Base-by-base conservation (phyloP, 2,329 filamentous ascomycete genomes). In the Fusarium denticulatum region DNA sequence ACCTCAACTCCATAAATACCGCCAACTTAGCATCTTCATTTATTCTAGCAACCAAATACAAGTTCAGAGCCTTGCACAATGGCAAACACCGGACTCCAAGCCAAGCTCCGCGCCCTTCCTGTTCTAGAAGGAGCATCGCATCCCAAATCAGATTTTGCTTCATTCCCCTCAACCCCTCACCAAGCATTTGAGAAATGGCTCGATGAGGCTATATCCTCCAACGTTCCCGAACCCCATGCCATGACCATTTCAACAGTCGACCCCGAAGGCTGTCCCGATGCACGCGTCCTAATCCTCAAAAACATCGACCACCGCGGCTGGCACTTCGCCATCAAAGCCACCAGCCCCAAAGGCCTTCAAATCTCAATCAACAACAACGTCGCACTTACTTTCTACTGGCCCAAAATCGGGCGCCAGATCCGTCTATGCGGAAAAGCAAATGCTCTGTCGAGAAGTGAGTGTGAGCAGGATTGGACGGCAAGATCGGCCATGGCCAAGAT, bases 351-450 rank as follows among this genome's bases (percentile, higher is more conserved):
- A 11, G 63, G 63, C 2, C 46, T 16, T 14, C 65, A 67, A 3
- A 61, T 67, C 2, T 47, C 63, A 9, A 4, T 15, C 0, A 67
- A 67, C 14, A 52, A 42, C 4, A 53, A 47, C 13, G 63, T 67
- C 7, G 65, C 63, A 0, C 46, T 67, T 24, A 67, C 65, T 1
- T 67, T 67, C 18, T 67, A 67, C 63, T 67, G 65, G 65, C 46
- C 65, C 5, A 37, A 52, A 2, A n/a, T 67, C 10, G 65, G 65
- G 6, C 46, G 65, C 2, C 63, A 67, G 7, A 55, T 67, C 0
- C 63, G 63, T 2, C 13, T 67, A 2, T 24, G 65, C 0, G 65
- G 65, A 5, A 42, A 12, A 28, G 55, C 65, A 10, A n/a, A n/a
- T 4, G 16, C 45, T 0, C n/a, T 67, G 0, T 9, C 65, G 1